These are phyloP conservation scores for Lathyrus aphaca DNA, from an alignment of 306 rosid genomes.

Conservation along the genomic window DNA sequence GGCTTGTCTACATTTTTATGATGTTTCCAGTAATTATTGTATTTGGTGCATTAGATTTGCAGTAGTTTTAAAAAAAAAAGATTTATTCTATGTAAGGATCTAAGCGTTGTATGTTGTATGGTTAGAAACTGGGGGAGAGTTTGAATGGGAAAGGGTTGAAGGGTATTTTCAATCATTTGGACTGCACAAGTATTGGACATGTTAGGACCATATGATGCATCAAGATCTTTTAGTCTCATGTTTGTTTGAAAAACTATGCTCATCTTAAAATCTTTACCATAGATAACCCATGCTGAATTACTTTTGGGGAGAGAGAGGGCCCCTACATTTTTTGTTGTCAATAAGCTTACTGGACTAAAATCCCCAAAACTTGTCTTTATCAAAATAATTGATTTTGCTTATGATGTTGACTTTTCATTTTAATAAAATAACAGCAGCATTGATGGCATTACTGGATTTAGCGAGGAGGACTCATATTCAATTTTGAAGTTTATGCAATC, in stretches of 20 bases:
- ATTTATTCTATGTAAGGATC: not conserved
- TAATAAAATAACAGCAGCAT: conserved; percentile 60
- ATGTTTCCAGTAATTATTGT: conserved; percentile 13
- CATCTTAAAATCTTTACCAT: not conserved
- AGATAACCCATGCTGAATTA: not conserved
- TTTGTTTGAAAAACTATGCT: not conserved
- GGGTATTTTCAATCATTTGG: conserved; percentile 4
- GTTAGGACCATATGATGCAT: not conserved
- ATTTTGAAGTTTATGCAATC: conserved; percentile 67
- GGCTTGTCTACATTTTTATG: conserved; percentile 1
- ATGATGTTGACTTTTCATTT: conserved; percentile 37
- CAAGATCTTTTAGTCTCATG: conserved; percentile 2
- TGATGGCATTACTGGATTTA: conserved; percentile 87
- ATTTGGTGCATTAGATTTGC: conserved; percentile 2
- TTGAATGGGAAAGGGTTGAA: conserved; percentile 1
- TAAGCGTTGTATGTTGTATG: conserved; percentile 9
- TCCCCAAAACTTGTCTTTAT: conserved; percentile 7
- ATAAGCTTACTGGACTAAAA: conserved; percentile 27
- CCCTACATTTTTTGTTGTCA: not conserved
- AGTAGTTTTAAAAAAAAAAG: not conserved
- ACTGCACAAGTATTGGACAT: not conserved
- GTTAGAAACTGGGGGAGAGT: conserved; percentile 3
- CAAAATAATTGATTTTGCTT: conserved; percentile 33
- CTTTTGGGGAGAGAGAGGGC: not conserved
- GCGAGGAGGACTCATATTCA: conserved; percentile 57